phyloP scores from a whole-genome alignment of 2,329 filamentous ascomycete species.

The Ascochyta pisi region DNA sequence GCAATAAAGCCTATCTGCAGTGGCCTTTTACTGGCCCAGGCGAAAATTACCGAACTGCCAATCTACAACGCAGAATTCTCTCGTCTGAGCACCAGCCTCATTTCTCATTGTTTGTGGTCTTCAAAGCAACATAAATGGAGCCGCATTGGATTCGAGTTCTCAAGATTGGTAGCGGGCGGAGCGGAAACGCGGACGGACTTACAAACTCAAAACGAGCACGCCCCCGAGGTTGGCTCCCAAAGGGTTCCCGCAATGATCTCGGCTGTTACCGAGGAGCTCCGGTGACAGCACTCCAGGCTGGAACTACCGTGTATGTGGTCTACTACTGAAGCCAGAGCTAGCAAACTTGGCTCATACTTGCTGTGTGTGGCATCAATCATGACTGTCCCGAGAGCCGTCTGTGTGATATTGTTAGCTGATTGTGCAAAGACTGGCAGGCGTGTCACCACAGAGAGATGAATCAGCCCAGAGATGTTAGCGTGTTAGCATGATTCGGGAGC shows the following conservation, averaged over 20 bases:
- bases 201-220: slow-evolving; percentile 40
- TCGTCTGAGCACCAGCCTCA: not conserved
- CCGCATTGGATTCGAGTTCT: slow-evolving; percentile 26
- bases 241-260: slow-evolving; percentile 33
- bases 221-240: slow-evolving; percentile 40
- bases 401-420: slow-evolving; percentile 5
- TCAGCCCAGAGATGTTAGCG: slow-evolving; percentile 17
- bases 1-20: slow-evolving; percentile 23
- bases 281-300: slow-evolving; percentile 10
- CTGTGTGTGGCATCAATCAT: not conserved
- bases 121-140: slow-evolving; percentile 1
- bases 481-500: slow-evolving; percentile 31
- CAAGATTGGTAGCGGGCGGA: slow-evolving; percentile 35
- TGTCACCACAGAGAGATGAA: slow-evolving; percentile 17
- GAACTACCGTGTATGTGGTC: not conserved
- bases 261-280: slow-evolving; percentile 33
- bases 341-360: not conserved
- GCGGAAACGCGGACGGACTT: slow-evolving; percentile 37
- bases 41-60: not conserved
- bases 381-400: slow-evolving; percentile 1
- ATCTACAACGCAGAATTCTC: slow-evolving; percentile 1
- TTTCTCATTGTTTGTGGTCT: not conserved
- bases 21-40: slow-evolving; percentile 11
- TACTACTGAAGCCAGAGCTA: slow-evolving; percentile 1
- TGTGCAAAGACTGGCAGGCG: slow-evolving; percentile 8